These are phyloP conservation scores for Aureobasidium sp. DNA, from an alignment of 2,329 filamentous ascomycete genomes.

Conservation along the genomic window DNA sequence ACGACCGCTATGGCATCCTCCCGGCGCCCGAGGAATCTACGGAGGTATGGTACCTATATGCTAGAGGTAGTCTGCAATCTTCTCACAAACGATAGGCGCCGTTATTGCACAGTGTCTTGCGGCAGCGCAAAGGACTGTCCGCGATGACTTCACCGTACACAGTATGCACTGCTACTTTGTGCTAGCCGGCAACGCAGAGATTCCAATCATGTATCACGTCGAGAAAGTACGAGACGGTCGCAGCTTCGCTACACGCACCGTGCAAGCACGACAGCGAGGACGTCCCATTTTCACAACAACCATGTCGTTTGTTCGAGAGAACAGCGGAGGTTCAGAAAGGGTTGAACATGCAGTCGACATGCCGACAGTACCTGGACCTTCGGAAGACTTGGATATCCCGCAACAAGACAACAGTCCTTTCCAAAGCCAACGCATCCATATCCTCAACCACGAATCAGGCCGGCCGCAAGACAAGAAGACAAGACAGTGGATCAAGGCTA, in stretches of 20 bases:
- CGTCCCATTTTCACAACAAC: slow-evolving; percentile 93
- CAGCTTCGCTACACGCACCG: slow-evolving; percentile 84
- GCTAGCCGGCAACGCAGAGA: slow-evolving; percentile 73
- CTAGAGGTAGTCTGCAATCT: background rate
- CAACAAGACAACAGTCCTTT: slow-evolving; percentile 43
- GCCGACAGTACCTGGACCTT: slow-evolving; percentile 37
- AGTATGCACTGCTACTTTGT: slow-evolving; percentile 99
- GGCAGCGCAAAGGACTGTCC: slow-evolving; percentile 82
- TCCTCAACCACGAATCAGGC: slow-evolving; percentile 44
- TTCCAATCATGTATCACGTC: slow-evolving; percentile 90
- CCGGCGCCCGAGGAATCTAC: slow-evolving; percentile 85
- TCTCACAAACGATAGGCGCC: slow-evolving; percentile 45
- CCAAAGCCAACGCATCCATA: slow-evolving; percentile 47
- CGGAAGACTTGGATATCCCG: slow-evolving; percentile 22
- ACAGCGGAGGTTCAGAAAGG: slow-evolving; percentile 45
- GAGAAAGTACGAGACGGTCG: slow-evolving; percentile 86
- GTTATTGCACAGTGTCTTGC: slow-evolving; percentile 88
- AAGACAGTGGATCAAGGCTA: slow-evolving; percentile 61
- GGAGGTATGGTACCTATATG: slow-evolving; percentile 48
- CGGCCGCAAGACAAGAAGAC: slow-evolving; percentile 59
- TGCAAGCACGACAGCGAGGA: slow-evolving; percentile 87
- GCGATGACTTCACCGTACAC: slow-evolving; percentile 71
- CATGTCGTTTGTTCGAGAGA: slow-evolving; percentile 71
- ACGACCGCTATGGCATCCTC: slow-evolving; percentile 82
- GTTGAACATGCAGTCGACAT: slow-evolving; percentile 59